A percentile compares a stretch with the other conserved stretches of the same genome.
These are phyloP conservation scores for Epichloe sibirici DNA, from an alignment of 2,329 filamentous ascomycete species.

Conservation along the genomic window DNA sequence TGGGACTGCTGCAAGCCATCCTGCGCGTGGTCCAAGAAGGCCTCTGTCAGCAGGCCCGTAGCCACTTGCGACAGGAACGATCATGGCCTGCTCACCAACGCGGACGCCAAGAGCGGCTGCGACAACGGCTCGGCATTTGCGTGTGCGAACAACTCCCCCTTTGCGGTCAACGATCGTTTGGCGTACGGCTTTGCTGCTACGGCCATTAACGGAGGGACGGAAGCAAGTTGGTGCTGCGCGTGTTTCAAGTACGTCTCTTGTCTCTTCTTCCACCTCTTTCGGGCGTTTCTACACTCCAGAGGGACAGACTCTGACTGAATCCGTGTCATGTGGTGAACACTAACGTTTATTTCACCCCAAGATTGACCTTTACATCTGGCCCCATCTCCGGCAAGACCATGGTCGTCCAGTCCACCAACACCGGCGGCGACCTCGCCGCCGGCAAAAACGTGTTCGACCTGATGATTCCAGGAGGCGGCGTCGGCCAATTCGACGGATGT, in stretches of 20 bases:
- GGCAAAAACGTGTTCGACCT: slow-evolving; percentile 26
- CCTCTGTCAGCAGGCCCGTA: slow-evolving; percentile 35
- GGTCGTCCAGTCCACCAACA: slow-evolving; percentile 53
- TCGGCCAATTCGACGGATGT: slow-evolving; percentile 42
- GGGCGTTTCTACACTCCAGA: not conserved
- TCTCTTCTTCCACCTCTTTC: not conserved
- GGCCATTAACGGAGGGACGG: slow-evolving; percentile 39
- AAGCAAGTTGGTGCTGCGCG: slow-evolving; percentile 53
- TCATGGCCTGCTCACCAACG: slow-evolving; percentile 35
- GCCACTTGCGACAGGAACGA: slow-evolving; percentile 42
- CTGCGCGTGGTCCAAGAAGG: slow-evolving; percentile 49
- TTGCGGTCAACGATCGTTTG: slow-evolving; percentile 43
- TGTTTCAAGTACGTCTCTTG: slow-evolving; percentile 39
- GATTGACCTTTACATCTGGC: slow-evolving; percentile 38
- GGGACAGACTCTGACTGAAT: no score
- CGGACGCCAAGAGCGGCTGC: slow-evolving; percentile 39
- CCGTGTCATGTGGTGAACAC: not conserved
- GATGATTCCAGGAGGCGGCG: slow-evolving; percentile 42
- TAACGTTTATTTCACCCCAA: slow-evolving; percentile 2
- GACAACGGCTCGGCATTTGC: slow-evolving; percentile 45
- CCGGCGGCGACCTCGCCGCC: slow-evolving; percentile 23
- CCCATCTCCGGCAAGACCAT: slow-evolving; percentile 46
- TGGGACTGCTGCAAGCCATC: slow-evolving; percentile 64
- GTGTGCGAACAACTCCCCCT: slow-evolving; percentile 51
- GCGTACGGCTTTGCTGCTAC: slow-evolving; percentile 56